Evolutionary conservation across 495 filamentous ascomycete genomes (phyloP), one percentile per base, ranked within the genome.

Genomic region (Talaromyces borbonicus): DNA sequence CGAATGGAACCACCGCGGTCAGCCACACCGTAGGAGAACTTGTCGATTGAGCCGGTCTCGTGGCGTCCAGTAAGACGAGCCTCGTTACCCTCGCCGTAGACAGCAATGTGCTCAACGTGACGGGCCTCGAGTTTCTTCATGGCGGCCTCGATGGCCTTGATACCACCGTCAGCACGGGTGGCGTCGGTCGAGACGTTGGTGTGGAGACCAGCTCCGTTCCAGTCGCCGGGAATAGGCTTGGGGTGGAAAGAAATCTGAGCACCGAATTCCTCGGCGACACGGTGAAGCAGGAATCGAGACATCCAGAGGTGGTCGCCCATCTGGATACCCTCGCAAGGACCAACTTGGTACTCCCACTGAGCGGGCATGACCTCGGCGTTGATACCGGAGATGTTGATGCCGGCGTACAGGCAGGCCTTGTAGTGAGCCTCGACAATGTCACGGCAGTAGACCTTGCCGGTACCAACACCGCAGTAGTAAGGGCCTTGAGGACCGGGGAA

Each of bases 341-440:
- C 92, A 58, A 98, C 85, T 68, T 98, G 92, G 84, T 89, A 97
- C 72, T 98, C 92, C 92, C 92, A 98, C 67, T 98, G 92, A 49
- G 85, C 89, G 47, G 92, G 88, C 81, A 95, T 90, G 61, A 98
- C 92, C 80, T 98, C 92, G 40, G 92, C 92, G 71, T 98, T 98
- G 73, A 90, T 95, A 68, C 92, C 92, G 25, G 92, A 95, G 69
- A 98, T 95, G 58, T 89, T 82, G 67, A 98, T 75, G 54, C 83
- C 83, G 49, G 90, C 79, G 66, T 83, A 95, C 66, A 98, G 55
- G 78, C 92, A 98, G 54, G 87, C 88, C 68, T 90, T 90, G 83
- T 94, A 95, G 76, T 98, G 92, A 48, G 92, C 85, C 72, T 97
- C 92, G 54, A 98, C 89, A 54, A 98, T 90, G 62, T 98, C 93